Base-by-base conservation (phyloP, 2,329 filamentous ascomycete species). In the Ophiostoma quercus region DNA sequence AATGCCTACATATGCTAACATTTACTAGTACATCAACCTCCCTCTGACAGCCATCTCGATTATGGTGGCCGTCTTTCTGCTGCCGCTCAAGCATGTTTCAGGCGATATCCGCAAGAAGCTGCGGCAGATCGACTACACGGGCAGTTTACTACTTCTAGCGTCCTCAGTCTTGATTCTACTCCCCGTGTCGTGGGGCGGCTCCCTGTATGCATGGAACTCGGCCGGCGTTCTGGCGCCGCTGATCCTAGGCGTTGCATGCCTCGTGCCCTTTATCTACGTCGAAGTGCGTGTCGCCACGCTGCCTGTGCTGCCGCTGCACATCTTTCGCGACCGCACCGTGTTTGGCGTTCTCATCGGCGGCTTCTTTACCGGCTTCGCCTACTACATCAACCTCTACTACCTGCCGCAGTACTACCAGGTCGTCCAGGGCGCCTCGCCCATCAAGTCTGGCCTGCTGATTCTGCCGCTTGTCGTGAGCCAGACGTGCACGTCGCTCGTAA, bases 321-420 rank as follows among this genome's bases (percentile, higher is more conserved):
- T 72, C 16, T 73, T 73, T 54, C 70, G 37, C 29, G 66, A 71
- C 5, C 29, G 29, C 25, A 72, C 70, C 16, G 71, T 72, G 2
- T 62, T 67, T 1, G 72, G 70, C 7, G 67, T 66, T 0, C 66
- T 68, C 9, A 47, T 71, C 19, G 70, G 68, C 12, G 63, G 69
- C 16, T 74, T 74, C 57, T 70, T 73, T 41, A 72, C 71, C 0
- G 73, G 73, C 5, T 74, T 72, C 34, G 69, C 69, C n/a, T 71
- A 72, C 22, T 73, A 72, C 57, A 60, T 39, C 19, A 72, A 73
- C 19, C 62, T 74, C 0, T 74, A 71, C 39, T 73, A 74, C 69
- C 69, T 67, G 25, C 73, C 66, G 14, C 73, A 66, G 43, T 74
- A 71, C 62, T 74, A 73, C 43, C 73, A 74, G 37, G 69, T 74